phyloP scores from a whole-genome alignment of 257 asterid species.

The Scutellaria minor region DNA sequence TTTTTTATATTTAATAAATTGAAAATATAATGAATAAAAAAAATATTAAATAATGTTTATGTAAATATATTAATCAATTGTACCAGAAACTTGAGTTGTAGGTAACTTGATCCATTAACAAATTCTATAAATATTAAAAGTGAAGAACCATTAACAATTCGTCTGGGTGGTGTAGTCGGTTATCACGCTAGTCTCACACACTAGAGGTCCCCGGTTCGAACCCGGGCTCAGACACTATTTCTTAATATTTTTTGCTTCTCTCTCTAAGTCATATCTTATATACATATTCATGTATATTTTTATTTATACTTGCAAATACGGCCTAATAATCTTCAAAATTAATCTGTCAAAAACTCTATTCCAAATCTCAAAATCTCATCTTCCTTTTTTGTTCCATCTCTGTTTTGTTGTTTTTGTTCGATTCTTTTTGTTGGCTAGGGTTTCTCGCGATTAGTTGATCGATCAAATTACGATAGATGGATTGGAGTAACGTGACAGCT shows the following conservation, averaged over 20 bases:
- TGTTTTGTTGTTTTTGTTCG: not conserved
- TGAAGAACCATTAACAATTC: no score
- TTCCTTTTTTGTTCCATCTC: slow-evolving; percentile 24
- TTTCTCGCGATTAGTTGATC: slow-evolving; percentile 29
- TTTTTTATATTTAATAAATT: no score
- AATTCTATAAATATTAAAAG: no score
- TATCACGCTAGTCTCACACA: slow-evolving; percentile 99
- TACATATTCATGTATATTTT: not conserved
- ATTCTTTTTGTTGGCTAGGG: slow-evolving; percentile 39
- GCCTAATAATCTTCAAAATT: slow-evolving; percentile 16
- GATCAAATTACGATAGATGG: slow-evolving; percentile 57
- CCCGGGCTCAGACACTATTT: slow-evolving; percentile 88
- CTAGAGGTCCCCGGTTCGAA: slow-evolving; percentile 99
- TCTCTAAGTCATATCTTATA: not conserved
- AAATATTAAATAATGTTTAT: no score
- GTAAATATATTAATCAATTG: no score
- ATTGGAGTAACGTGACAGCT: slow-evolving; percentile 87
- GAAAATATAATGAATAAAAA: no score
- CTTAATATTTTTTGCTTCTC: not conserved
- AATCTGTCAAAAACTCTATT: slow-evolving; percentile 19
- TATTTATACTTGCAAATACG: not conserved
- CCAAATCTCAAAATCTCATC: slow-evolving; percentile 39
- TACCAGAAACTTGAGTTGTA: no score
- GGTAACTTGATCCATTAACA: no score
- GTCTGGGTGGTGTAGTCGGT: slow-evolving; percentile 99